Evolutionary conservation across 306 rosid species (phyloP), one percentile per base, ranked within the genome.

Genomic region (Chamaecrista fasciculata): DNA sequence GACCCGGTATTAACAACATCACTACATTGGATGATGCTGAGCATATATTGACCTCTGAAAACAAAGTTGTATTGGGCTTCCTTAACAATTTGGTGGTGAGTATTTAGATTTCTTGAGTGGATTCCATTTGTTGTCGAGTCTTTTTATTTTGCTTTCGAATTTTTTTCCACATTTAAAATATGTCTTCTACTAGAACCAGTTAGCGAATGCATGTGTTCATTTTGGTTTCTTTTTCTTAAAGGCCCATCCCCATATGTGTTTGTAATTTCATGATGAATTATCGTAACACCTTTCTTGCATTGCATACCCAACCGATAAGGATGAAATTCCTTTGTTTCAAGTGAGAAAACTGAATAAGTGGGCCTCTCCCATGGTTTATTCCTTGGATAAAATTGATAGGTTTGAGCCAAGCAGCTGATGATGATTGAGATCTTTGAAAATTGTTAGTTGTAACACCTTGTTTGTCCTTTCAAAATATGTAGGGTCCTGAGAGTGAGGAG

Each of bases 401-500:
- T 71, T 31, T 37, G 62, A 67, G 24, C 10, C 37, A 46, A n/a
- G 51, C 1, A 46, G 51, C 51, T 46, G 47, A 70, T 62, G 48
- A 47, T 50, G 60, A 28, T 76, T 76, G 14, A 66, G 56, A 20
- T 72, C 36, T 64, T 21, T 53, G 47, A 46, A 46, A 67, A 4
- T 29, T 47, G 53, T 53, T 67, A 62, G 49, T 60, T 47, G 55
- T 70, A 34, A 51, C 66, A 62, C 43, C 33, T 58, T 14, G 8
- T 23, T 49, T 67, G n/a, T 44, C 15, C 50, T 72, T 37, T 50
- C 29, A 34, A 61, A 26, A 36, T 66, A 62, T 44, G 67, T 76
- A 95, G 99, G 99, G 99, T 68, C 76, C 86, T 24, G 99, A 95
- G 76, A 91, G 95, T 72, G 92, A 89, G 24, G 97, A 91, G 78